These are phyloP conservation scores for Tolypocladium inflatum DNA, from an alignment of 2,329 filamentous ascomycete species.

Conservation along the genomic window DNA sequence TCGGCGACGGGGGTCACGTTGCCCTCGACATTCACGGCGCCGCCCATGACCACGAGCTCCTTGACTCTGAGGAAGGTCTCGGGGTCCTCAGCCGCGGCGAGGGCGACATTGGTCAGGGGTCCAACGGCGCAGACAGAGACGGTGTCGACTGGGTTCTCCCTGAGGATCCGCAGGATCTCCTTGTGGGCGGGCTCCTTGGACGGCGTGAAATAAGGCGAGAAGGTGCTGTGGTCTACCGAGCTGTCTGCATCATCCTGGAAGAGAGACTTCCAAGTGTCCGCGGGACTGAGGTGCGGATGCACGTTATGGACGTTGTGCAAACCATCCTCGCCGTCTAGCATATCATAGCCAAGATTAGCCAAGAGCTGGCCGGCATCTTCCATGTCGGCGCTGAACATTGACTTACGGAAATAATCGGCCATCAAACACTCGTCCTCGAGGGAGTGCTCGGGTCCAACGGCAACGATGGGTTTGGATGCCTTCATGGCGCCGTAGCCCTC, in stretches of 20 bases:
- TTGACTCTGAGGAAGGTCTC: conserved; percentile 83
- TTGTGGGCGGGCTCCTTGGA: conserved; percentile 66
- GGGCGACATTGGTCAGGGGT: conserved; percentile 84
- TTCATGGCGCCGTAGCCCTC: conserved; percentile 66
- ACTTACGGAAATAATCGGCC: conserved; percentile 80
- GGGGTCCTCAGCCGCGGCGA: conserved; percentile 80
- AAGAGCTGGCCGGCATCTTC: not conserved
- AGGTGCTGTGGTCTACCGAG: conserved; percentile 30
- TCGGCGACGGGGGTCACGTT: conserved; percentile 83
- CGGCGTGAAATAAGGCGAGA: conserved; percentile 60
- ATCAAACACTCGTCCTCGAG: conserved; percentile 73
- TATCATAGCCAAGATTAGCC: conserved; percentile 3
- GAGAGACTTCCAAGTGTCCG: conserved; percentile 63
- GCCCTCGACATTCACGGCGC: conserved; percentile 67
- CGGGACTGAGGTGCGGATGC: conserved; percentile 65
- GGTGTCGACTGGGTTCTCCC: conserved; percentile 71
- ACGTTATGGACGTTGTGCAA: conserved; percentile 66
- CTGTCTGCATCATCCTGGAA: conserved; percentile 34
- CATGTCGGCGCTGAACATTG: not conserved
- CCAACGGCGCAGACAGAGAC: conserved; percentile 88
- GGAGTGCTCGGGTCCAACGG: conserved; percentile 78
- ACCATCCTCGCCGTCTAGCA: conserved; percentile 62
- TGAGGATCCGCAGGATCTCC: conserved; percentile 81
- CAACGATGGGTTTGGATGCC: conserved; percentile 69
- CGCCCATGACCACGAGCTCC: conserved; percentile 93